Conservation (phyloP, 371 early-diverging fungal genomes). For the Mortierella sp. region DNA sequence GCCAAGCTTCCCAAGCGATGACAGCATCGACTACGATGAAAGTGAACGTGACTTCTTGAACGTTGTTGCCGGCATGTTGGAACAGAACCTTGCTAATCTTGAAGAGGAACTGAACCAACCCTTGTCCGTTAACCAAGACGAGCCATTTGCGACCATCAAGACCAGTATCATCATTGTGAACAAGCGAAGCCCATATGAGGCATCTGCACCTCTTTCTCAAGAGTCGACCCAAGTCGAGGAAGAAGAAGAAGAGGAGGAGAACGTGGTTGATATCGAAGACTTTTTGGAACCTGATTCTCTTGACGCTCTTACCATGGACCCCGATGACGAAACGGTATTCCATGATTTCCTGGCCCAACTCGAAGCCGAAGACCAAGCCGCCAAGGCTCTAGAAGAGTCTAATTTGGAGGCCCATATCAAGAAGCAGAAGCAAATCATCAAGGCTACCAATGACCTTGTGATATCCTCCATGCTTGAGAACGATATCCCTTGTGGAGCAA, state of each 20-base stretch:
- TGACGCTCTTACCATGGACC: constrained; percentile 42
- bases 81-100: background rate
- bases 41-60: background rate
- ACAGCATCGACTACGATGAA: background rate
- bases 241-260: background rate
- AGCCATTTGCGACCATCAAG: constrained; percentile 20
- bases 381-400: constrained; percentile 2
- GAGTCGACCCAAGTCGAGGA: background rate
- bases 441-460: constrained; percentile 18
- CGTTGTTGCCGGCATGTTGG: background rate
- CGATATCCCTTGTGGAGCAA: constrained; percentile 25
- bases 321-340: constrained; percentile 31
- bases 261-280: constrained; percentile 3
- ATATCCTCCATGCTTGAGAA: constrained; percentile 18
- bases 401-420: background rate
- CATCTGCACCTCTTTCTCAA: background rate
- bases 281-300: constrained; percentile 22
- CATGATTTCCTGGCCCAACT: constrained; percentile 31
- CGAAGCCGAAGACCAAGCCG: constrained; percentile 22
- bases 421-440: background rate
- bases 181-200: background rate
- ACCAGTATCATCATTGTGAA: constrained; percentile 19
- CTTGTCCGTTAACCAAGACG: background rate
- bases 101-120: background rate
- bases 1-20: background rate